phyloP scores from a whole-genome alignment of 331 rosid species.

The Quercus lobata region DNA sequence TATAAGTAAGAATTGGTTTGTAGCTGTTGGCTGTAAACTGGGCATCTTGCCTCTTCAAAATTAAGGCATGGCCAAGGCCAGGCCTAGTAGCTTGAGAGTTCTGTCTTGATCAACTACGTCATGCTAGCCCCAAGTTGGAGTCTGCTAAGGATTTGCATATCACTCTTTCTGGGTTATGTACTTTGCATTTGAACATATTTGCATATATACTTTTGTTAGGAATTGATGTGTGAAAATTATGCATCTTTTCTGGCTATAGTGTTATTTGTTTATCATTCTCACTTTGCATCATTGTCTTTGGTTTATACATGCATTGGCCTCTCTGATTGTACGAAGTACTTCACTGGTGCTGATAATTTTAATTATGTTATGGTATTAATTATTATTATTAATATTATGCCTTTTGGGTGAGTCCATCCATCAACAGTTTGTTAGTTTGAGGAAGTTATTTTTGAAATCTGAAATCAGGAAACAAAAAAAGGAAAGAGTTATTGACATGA shows the following conservation, averaged over 20 bases:
- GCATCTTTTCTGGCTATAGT: background rate
- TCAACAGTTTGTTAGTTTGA: background rate
- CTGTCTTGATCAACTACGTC: background rate
- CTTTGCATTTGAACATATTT: background rate
- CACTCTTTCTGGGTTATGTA: background rate
- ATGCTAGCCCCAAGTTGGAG: background rate
- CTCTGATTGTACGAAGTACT: background rate
- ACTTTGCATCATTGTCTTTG: background rate
- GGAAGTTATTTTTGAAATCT: background rate
- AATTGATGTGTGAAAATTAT: background rate
- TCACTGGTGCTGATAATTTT: background rate
- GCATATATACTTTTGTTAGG: background rate
- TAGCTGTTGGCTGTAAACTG: background rate
- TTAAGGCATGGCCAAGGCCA: background rate
- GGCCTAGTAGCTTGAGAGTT: background rate
- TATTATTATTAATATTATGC: background rate
- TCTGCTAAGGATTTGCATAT: background rate
- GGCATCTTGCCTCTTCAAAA: background rate
- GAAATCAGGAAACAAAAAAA: no score
- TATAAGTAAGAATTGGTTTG: background rate
- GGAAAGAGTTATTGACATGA: background rate
- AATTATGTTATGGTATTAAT: background rate
- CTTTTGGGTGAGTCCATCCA: background rate
- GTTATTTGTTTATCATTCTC: background rate
- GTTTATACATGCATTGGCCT: background rate